Percentiles rank a stretch among this genome's conserved stretches.
These are phyloP conservation scores for Tolypocladium nubicola DNA, from an alignment of 2,329 filamentous ascomycete genomes.

Conservation along the genomic window DNA sequence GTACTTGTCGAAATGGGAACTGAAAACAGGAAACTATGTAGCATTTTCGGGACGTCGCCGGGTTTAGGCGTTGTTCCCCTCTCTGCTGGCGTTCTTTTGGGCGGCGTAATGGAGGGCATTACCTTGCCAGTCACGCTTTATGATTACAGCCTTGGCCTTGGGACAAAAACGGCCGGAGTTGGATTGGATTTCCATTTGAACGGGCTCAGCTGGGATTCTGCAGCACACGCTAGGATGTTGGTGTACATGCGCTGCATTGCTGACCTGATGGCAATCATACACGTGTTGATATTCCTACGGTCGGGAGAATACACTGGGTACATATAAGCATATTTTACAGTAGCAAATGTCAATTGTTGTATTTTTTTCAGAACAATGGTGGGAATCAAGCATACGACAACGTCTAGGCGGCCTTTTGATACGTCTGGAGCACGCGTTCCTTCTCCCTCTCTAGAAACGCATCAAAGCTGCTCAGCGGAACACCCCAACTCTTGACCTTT, in stretches of 20 bases:
- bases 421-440: conserved; percentile 17
- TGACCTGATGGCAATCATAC: neutral
- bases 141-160: neutral
- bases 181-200: neutral
- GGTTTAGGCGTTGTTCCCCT: neutral
- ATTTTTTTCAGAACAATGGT: too few relatives aligned
- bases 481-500: conserved; percentile 22
- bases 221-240: neutral
- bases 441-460: conserved; percentile 31
- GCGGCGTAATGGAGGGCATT: neutral
- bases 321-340: neutral
- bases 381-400: neutral
- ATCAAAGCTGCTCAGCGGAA: conserved; percentile 31
- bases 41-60: neutral
- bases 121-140: neutral
- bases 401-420: neutral
- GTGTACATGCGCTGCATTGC: neutral
- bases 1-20: neutral
- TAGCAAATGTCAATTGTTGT: neutral
- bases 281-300: neutral
- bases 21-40: neutral
- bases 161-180: neutral
- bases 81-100: neutral
- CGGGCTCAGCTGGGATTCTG: neutral
- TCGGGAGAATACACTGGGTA: neutral